Base-by-base conservation (phyloP, 1,284 basidiomycete genomes). In the Paramarasmius palmivorus region DNA sequence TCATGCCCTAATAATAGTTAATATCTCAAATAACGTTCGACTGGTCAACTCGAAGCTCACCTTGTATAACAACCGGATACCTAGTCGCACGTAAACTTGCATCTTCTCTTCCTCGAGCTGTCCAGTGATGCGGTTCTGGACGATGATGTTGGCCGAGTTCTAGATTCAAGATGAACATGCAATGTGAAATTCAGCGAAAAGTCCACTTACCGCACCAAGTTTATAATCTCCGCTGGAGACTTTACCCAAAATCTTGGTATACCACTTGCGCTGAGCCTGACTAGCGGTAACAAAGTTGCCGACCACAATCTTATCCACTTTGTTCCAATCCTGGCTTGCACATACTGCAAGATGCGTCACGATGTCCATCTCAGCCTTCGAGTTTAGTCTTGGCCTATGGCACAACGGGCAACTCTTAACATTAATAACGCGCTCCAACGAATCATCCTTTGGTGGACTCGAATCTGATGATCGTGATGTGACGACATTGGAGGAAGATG, bases 61-160 rank as follows among this genome's bases (percentile, higher is more conserved):
- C 78, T 96, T 95, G 79, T 98, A 98, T 54, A 98, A 70, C 53
- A 98, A 68, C 15, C 96, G 79, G 63, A 98, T 98, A 9, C 95
- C 95, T 17, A 98, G 72, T 36, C 95, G 76, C 0, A 99, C 94
- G 66, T 98, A 98, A 2, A 95, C 92, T 66, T 95, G 90, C 90
- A 96, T 97, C 77, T 98, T 98, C 73, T 99, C 97, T 71, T 99
- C 97, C 64, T 96, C 89, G 55, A 98, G 68, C 68, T 94, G 91
- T 0, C 97, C 96, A 1, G 93, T 95, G 63, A 84, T 68, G 12
- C 95, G 79, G 67, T 97, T 93, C 73, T 97, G 94, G 0, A 97
- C 93, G 56, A 98, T 92, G 59, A 98, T 98, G 67, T 98, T 98
- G 48, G 95, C 96, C 49, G 90, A 93, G 63, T 95, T 92, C 90